These are phyloP conservation scores for Boletus mariae DNA, from an alignment of 1,284 basidiomycete genomes.

Conservation along the genomic window DNA sequence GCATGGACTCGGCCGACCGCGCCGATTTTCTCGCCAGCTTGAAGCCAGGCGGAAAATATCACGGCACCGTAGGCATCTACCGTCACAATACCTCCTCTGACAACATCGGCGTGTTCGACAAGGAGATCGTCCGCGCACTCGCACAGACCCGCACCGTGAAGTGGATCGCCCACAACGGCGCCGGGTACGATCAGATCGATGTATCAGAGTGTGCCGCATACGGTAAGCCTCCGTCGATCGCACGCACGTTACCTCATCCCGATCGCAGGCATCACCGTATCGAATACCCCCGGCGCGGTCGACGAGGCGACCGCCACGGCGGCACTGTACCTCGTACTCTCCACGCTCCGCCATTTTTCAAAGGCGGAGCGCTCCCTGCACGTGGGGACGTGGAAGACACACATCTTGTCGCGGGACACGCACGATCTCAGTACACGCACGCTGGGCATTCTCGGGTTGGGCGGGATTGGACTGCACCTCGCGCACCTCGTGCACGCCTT, in stretches of 20 bases:
- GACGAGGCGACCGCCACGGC: constrained; percentile 92
- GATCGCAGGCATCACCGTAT: constrained; percentile 73
- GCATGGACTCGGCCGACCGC: constrained; percentile 63
- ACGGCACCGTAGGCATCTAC: constrained; percentile 75
- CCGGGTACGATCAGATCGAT: constrained; percentile 87
- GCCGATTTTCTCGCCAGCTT: constrained; percentile 68
- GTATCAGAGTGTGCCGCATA: constrained; percentile 68
- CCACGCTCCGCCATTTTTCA: constrained; percentile 78
- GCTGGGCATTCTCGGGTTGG: constrained; percentile 84
- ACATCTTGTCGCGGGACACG: constrained; percentile 44
- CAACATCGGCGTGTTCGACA: constrained; percentile 75
- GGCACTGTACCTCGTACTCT: constrained; percentile 81
- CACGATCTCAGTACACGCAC: constrained; percentile 79
- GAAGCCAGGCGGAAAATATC: constrained; percentile 68
- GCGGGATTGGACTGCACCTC: constrained; percentile 79
- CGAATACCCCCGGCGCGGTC: constrained; percentile 88
- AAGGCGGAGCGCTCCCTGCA: constrained; percentile 68
- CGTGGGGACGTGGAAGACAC: constrained; percentile 53
- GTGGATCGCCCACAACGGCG: constrained; percentile 92
- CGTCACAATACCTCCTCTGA: constrained; percentile 66
- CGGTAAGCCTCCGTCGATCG: constrained; percentile 40
- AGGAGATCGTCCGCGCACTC: constrained; percentile 68
- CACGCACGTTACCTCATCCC: neutral
- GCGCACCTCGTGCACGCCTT: constrained; percentile 70
- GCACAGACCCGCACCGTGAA: constrained; percentile 65